Base-by-base conservation (phyloP, 2,329 filamentous ascomycete genomes). In the Botrytis deweyae region DNA sequence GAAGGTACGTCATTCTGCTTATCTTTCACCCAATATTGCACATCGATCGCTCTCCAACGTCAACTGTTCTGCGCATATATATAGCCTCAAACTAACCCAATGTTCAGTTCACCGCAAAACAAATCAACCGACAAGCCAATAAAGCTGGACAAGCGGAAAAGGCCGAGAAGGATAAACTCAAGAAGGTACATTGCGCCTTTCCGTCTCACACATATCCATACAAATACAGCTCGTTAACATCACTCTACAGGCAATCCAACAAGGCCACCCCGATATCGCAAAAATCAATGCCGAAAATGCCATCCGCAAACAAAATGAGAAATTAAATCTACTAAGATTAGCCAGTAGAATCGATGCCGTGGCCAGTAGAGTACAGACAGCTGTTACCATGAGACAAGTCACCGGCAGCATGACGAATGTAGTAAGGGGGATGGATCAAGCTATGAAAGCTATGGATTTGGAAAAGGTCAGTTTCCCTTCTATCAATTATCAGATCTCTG, bases 221-320 rank as follows among this genome's bases (percentile, higher is more conserved):
- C 65, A 29, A 58, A 29, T 62, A 67, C 42, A 36, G 42, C n/a
- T 62, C 38, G 33, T 69, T 72, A 58, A 73, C 63, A 72, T 73
- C 14, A 46, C 46, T 59, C 18, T 40, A 4, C 33, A 88, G 86
- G 88, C 88, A 44, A 88, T 90, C 81, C 87, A 88, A 80, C 85
- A 88, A 81, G 85, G 85, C 76, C 87, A 89, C 80, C 82, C 83
- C 77, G 88, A 90, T 78, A 89, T 90, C 76, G 88, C 88, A 33
- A 88, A 88, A 78, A 88, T 90, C 79, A 89, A 90, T 82, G 88
- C 88, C 42, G 86, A 89, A 78, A 90, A 90, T 80, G 87, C 88
- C 16, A 89, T 90, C 76, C 87, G 88, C 67, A 90, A 90, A 81
- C 86, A 88, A 79, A 89, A 89, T 77, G 88, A 90, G 81, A 86